Evolutionary conservation across 768 basidiomycete genomes (phyloP), one percentile per base, ranked within the genome.

Genomic region (Leccinum obscurum): DNA sequence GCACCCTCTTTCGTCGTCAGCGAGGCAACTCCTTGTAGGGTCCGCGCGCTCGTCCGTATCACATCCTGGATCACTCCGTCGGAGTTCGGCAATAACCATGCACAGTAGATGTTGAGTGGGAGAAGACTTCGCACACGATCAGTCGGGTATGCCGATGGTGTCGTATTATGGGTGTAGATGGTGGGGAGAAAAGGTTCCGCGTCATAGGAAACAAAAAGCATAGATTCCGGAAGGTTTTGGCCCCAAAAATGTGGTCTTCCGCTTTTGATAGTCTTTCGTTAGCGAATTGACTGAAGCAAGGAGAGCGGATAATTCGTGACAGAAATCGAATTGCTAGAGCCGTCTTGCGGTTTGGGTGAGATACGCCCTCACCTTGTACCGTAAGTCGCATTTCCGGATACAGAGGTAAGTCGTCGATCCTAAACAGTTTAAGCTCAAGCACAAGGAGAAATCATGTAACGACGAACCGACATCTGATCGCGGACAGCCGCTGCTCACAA

Each of bases 141-240:
- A 5, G 79, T 77, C 2, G 83, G 83, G 67, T 78, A 85, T 3
- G 82, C 83, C 11, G 78, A 75, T 0, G 71, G 32, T 2, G 66
- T 67, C 52, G 64, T 54, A 28, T 67, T 77, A 58, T 81, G 79
- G 1, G 70, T 62, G 59, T 78, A 76, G 58, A 78, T 59, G 37
- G 68, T 65, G 0, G 80, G 71, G 0, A 81, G 74, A 78, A 85
- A 85, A 8, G 80, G 80, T 59, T 86, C 83, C 30, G 1, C 34
- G 34, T 35, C 56, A n/a, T 65, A 63, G 1, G 59, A 14, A 14
- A 59, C 8, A 63, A 46, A 13, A 48, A 48, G 26, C 5, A 26
- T 26, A 26, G 10, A n/a, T 11, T 51, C 56, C 9, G 4, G 10
- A 5, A 62, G 57, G 14, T n/a, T n/a, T 32, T 53, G 13, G 3